Base-by-base conservation (phyloP, 495 filamentous ascomycete species). In the Neurospora terricola region DNA sequence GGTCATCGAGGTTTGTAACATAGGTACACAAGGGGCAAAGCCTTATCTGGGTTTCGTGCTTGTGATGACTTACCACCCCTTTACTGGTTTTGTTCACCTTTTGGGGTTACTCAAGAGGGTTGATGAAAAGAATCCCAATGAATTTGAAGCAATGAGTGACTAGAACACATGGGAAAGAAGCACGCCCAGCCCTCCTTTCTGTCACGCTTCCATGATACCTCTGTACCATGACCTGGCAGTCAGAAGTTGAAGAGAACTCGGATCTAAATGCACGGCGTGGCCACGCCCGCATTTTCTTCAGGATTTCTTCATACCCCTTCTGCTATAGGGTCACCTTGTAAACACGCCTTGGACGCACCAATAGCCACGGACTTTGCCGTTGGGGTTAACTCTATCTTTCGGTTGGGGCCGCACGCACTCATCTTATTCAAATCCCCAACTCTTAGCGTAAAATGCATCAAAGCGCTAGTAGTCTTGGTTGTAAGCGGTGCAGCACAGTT, bases 181-280 rank as follows among this genome's bases (percentile, higher is more conserved):
- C 7, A 43, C 16, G 11, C 0, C n/a, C 9, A 48, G 43, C 9
- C 9, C 0, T 48, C 43, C 0, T 0, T n/a, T 2, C 0, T 43
- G 40, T 43, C 40, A 9, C 0, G 40, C 43, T 48, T 48, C 3
- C 43, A 45, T 0, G 43, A 45, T 1, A 45, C 43, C 8, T 11
- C n/a, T 21, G 8, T 11, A 45, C 9, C 9, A 0, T 48, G n/a
- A 21, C n/a, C 43, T 23, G 0, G n/a, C n/a, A 21, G 43, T 23
- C n/a, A 48, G n/a, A 10, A 21, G n/a, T 23, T 23, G 9, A 48
- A 11, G 9, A 48, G n/a, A 48, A 48, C n/a, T 2, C 9, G 12
- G 10, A 12, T 21, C 9, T 48, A 23, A 48, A 48, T 48, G n/a
- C 4, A 48, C 9, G 43, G 9, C 43, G n/a, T 48, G n/a, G n/a